Conservation (phyloP, 176 grass and related monocot species). For the Cymbopogon citratus region DNA sequence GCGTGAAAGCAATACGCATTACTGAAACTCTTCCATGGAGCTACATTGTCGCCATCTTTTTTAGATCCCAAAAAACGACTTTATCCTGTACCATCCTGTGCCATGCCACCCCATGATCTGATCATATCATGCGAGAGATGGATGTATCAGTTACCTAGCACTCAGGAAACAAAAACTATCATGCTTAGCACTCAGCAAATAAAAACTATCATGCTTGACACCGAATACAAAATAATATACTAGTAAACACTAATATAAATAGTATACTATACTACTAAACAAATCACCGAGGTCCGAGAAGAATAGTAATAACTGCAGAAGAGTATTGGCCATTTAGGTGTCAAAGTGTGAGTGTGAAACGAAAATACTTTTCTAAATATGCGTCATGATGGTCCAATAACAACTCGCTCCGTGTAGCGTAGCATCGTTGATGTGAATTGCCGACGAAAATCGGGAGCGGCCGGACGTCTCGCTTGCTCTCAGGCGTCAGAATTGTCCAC, state of each 20-base stretch:
- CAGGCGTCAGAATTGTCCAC: neutral
- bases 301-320: neutral
- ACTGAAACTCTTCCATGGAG: slow-evolving; percentile 12
- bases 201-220: no score
- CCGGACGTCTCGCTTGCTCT: neutral
- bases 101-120: slow-evolving; percentile 15
- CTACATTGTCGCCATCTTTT: slow-evolving; percentile 25
- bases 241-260: neutral
- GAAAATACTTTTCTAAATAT: neutral
- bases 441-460: neutral
- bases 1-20: slow-evolving; percentile 22
- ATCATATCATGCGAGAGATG: neutral
- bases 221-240: no score
- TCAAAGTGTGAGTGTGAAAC: neutral
- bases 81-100: slow-evolving; percentile 22
- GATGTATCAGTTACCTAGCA: neutral
- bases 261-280: neutral
- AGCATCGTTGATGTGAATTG: neutral
- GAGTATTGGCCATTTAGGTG: no score
- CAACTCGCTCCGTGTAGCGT: neutral
- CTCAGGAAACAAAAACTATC: neutral
- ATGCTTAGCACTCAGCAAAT: no score
- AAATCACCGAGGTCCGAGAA: neutral
- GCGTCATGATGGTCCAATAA: neutral
- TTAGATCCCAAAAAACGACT: neutral